A percentile compares a stretch with the other conserved stretches of the same genome.
These are phyloP conservation scores for Leccinum incarnatum DNA, from an alignment of 768 basidiomycete genomes.

Conservation along the genomic window DNA sequence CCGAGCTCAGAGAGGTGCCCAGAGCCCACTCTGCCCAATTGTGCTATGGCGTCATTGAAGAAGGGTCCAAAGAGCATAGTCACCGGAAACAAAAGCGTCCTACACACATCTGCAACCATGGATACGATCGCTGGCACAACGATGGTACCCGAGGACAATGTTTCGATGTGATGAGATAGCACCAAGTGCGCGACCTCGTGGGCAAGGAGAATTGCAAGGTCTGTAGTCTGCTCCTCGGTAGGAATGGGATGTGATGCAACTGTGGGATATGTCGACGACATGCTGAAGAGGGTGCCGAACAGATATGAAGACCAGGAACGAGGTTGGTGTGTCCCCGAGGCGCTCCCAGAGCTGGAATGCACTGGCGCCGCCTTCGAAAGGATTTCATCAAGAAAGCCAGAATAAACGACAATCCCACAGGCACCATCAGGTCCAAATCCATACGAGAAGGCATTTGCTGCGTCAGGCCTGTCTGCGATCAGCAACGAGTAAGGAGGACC, in stretches of 20 bases:
- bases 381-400: slow-evolving; percentile 89
- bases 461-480: slow-evolving; percentile 81
- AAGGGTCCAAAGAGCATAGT: slow-evolving; percentile 94
- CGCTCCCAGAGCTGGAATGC: slow-evolving; percentile 26
- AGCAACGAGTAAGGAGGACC: slow-evolving; percentile 91
- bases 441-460: slow-evolving; percentile 91
- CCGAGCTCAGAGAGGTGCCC: slow-evolving; percentile 70
- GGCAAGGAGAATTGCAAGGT: slow-evolving; percentile 86
- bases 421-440: slow-evolving; percentile 91
- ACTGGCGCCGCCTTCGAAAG: slow-evolving; percentile 42
- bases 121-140: slow-evolving; percentile 79
- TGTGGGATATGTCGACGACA: slow-evolving; percentile 32
- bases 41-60: slow-evolving; percentile 89
- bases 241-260: slow-evolving; percentile 48
- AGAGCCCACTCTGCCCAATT: slow-evolving; percentile 73
- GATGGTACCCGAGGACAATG: slow-evolving; percentile 80
- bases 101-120: slow-evolving; percentile 69
- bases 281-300: slow-evolving; percentile 42
- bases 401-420: slow-evolving; percentile 92
- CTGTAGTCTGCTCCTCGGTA: slow-evolving; percentile 78
- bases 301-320: slow-evolving; percentile 48
- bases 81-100: slow-evolving; percentile 81
- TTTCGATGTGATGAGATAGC: slow-evolving; percentile 88
- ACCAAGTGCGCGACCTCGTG: slow-evolving; percentile 94
- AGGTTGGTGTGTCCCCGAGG: slow-evolving; percentile 12